A percentile compares a stretch with the other conserved stretches of the same genome.
Evolutionary conservation across 768 basidiomycete genomes (phyloP).

Genomic region (Kwoniella europaea): DNA sequence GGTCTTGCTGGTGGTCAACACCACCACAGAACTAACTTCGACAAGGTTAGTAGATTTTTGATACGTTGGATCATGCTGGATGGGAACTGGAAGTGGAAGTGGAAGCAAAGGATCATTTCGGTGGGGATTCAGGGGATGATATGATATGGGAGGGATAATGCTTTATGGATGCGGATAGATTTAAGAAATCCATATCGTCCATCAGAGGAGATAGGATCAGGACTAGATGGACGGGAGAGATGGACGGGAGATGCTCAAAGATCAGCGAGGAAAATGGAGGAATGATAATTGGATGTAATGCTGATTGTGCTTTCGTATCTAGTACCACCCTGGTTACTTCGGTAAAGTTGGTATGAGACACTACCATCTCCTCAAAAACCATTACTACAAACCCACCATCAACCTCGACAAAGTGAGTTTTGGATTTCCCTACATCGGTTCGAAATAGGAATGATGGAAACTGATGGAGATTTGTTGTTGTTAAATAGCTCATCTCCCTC

Average conservation of each 20-base stretch:
- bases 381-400: slow-evolving; percentile 91
- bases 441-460: background rate
- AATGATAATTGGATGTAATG: background rate
- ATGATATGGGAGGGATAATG: background rate
- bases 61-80: background rate
- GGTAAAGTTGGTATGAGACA: slow-evolving; percentile 99
- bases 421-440: background rate
- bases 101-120: background rate
- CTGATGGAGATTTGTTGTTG: background rate
- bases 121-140: background rate
- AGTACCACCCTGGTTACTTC: slow-evolving; percentile 99
- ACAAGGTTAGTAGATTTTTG: slow-evolving; percentile 64
- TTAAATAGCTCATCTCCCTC: slow-evolving; percentile 57
- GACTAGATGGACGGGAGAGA: no score
- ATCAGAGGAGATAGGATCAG: no score
- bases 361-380: slow-evolving; percentile 92
- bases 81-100: slow-evolving; percentile 2
- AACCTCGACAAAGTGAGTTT: slow-evolving; percentile 84
- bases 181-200: background rate
- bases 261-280: no score
- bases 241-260: no score
- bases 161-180: background rate
- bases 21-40: slow-evolving; percentile 99
- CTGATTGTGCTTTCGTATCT: slow-evolving; percentile 21
- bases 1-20: slow-evolving; percentile 98